phyloP scores from a whole-genome alignment of 1,284 basidiomycete species.

The Leccinum fallax region DNA sequence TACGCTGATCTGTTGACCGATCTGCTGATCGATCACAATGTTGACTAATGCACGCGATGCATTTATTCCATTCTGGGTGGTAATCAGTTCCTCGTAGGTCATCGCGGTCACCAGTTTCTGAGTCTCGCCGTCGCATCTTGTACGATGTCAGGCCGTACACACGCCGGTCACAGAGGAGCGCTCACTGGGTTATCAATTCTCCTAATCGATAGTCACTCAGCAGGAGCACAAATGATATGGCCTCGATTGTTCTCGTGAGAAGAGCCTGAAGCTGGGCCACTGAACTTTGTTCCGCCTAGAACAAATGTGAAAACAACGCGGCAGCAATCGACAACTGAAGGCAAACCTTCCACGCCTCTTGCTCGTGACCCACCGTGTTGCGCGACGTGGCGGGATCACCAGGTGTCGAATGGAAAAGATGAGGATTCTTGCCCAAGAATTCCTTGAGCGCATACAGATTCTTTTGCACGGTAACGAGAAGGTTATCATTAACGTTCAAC shows the following conservation, averaged over 20 bases:
- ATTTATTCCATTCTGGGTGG: conserved; percentile 78
- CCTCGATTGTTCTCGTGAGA: conserved; percentile 84
- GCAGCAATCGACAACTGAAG: neutral
- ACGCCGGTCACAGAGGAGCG: conserved; percentile 17
- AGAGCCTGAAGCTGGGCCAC: conserved; percentile 74
- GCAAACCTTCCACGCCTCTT: conserved; percentile 82
- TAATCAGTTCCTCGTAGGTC: conserved; percentile 87
- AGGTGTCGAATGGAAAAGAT: conserved; percentile 76
- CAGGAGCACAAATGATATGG: conserved; percentile 90
- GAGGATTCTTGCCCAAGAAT: conserved; percentile 77
- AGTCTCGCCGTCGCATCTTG: conserved; percentile 67
- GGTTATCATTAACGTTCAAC: conserved; percentile 62
- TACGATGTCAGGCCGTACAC: conserved; percentile 14
- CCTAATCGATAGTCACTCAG: conserved; percentile 89
- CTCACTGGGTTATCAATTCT: conserved; percentile 82
- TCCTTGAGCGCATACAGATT: conserved; percentile 78
- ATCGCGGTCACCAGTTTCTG: conserved; percentile 69
- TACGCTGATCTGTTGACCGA: conserved; percentile 93
- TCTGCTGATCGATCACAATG: conserved; percentile 96
- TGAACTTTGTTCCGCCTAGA: conserved; percentile 79
- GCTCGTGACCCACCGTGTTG: conserved; percentile 58
- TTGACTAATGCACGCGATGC: conserved; percentile 90
- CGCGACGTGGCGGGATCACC: conserved; percentile 60
- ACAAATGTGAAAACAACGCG: conserved; percentile 13
- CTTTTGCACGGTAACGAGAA: conserved; percentile 72